Conservation (phyloP, 2,329 filamentous ascomycete species). For the Moelleriella libera region DNA sequence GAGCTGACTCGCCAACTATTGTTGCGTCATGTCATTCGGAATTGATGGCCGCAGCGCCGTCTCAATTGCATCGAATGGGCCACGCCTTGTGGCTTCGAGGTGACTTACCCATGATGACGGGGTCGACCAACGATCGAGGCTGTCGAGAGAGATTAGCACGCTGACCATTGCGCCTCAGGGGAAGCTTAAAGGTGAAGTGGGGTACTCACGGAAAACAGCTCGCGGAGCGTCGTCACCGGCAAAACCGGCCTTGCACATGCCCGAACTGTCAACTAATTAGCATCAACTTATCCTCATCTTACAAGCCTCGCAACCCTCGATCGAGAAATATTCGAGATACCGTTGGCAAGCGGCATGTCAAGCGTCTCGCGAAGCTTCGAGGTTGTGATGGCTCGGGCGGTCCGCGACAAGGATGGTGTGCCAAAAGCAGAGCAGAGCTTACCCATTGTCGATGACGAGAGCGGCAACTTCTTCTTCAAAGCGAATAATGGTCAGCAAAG, state of each 20-base stretch:
- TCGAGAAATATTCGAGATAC: too few relatives aligned
- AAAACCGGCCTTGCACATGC: conserved; percentile 99
- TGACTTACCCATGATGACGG: conserved; percentile 96
- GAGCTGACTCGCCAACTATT: too few relatives aligned
- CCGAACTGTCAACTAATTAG: conserved; percentile 60
- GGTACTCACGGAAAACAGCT: conserved; percentile 95
- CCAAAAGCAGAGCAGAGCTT: conserved; percentile 36
- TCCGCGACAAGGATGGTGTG: conserved; percentile 19
- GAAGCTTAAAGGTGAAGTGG: conserved; percentile 16
- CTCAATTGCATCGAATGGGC: neutral
- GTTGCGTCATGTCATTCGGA: too few relatives aligned
- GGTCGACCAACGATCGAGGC: conserved; percentile 99
- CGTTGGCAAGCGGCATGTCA: too few relatives aligned
- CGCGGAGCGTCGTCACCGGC: conserved; percentile 99
- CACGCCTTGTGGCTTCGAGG: neutral
- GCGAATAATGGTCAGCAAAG: conserved; percentile 25
- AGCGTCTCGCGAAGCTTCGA: too few relatives aligned
- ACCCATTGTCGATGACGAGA: conserved; percentile 99
- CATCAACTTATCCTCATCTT: too few relatives aligned
- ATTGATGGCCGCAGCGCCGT: too few relatives aligned
- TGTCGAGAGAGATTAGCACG: conserved; percentile 30
- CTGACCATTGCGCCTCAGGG: neutral
- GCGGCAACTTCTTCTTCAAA: conserved; percentile 96
- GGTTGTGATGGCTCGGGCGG: conserved; percentile 9
- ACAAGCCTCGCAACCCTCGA: too few relatives aligned